Evolutionary conservation across 139 green algal species (phyloP).

Genomic region (Chloropicon primus): DNA sequence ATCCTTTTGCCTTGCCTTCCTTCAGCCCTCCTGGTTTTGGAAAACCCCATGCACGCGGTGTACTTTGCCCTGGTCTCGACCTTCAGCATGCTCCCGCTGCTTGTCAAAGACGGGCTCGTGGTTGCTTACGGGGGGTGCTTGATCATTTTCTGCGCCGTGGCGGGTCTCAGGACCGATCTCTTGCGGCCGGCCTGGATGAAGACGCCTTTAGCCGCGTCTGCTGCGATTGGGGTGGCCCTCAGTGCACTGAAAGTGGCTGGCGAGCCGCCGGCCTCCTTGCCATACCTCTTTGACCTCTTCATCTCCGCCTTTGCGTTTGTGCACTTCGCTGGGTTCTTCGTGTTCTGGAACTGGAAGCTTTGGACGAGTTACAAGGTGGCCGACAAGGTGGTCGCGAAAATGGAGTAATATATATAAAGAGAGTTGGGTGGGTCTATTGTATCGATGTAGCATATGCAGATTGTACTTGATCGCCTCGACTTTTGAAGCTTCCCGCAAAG

Average conservation of each 20-base stretch:
- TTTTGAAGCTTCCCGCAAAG: no score
- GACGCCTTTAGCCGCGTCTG: not conserved
- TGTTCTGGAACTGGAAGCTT: not conserved
- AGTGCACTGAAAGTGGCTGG: not conserved
- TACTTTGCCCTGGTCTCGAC: conserved; percentile 39
- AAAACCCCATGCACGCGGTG: conserved; percentile 32
- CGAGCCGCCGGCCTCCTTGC: conserved; percentile 22
- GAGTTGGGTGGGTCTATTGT: not conserved
- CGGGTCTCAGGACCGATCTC: not conserved
- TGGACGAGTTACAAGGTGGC: not conserved
- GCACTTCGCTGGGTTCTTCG: conserved; percentile 16
- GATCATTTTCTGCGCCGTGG: conserved; percentile 16
- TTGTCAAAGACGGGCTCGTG: conserved; percentile 60
- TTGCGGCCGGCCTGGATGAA: not conserved
- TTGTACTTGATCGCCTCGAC: no score
- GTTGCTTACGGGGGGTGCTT: conserved; percentile 42
- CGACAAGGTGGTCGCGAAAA: not conserved
- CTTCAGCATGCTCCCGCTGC: conserved; percentile 84
- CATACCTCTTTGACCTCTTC: conserved; percentile 40
- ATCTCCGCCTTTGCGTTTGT: conserved; percentile 36
- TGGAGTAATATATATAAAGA: not conserved
- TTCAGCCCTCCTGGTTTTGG: conserved; percentile 39
- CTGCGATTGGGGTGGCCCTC: not conserved
- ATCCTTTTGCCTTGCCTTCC: conserved; percentile 85
- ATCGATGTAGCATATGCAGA: not conserved